phyloP scores from a whole-genome alignment of 1,284 basidiomycete genomes.

The Porodaedalea pini region DNA sequence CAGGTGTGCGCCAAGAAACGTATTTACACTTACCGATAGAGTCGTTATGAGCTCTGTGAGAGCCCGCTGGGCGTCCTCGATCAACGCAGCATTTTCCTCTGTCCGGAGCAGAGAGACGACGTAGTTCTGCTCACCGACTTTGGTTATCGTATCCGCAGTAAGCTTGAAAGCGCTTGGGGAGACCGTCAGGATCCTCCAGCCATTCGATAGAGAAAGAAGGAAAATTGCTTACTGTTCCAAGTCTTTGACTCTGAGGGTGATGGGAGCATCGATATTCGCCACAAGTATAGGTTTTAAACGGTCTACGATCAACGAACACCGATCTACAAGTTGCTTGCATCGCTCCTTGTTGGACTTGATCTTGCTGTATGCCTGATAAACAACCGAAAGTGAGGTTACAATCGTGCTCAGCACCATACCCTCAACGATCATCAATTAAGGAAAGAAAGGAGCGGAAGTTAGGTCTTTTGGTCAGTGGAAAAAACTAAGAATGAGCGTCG shows the following conservation, averaged over 20 bases:
- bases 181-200: background rate
- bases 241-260: conserved; percentile 19
- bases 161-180: conserved; percentile 22
- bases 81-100: conserved; percentile 23
- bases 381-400: conserved; percentile 23
- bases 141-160: conserved; percentile 22
- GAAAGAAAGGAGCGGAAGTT: conserved; percentile 1
- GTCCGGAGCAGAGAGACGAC: conserved; percentile 23
- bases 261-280: conserved; percentile 7
- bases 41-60: conserved; percentile 24
- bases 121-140: conserved; percentile 25
- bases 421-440: conserved; percentile 3
- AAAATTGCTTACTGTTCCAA: conserved; percentile 22
- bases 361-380: conserved; percentile 26
- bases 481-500: background rate
- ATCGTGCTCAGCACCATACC: conserved; percentile 21
- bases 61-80: conserved; percentile 24
- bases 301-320: conserved; percentile 25
- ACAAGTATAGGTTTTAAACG: conserved; percentile 22
- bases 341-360: conserved; percentile 26
- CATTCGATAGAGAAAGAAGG: background rate
- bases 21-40: conserved; percentile 21
- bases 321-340: conserved; percentile 25
- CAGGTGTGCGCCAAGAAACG: background rate
- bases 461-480: background rate